Conservation (phyloP, 2,329 filamentous ascomycete species). For the Colletotrichum horii region DNA sequence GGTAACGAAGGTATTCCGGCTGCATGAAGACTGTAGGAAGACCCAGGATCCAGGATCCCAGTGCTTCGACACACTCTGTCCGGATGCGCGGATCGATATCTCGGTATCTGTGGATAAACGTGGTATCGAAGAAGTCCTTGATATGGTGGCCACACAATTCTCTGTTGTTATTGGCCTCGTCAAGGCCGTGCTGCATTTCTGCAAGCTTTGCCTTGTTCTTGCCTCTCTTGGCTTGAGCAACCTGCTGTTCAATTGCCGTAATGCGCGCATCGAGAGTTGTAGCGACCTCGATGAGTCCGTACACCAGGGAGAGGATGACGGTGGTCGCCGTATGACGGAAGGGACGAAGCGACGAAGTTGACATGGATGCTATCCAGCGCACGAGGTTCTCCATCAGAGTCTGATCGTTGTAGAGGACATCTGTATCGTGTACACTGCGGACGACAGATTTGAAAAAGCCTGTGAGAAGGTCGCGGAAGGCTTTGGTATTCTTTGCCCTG, state of each 20-base stretch:
- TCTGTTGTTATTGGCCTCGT: conserved; percentile 72
- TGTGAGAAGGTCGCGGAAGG: conserved; percentile 79
- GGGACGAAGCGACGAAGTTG: conserved; percentile 83
- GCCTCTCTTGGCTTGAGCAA: conserved; percentile 74
- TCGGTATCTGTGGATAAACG: conserved; percentile 95
- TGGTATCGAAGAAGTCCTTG: conserved; percentile 86
- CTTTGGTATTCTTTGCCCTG: conserved; percentile 74
- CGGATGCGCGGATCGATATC: conserved; percentile 91
- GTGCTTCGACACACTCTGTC: conserved; percentile 83
- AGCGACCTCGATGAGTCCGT: conserved; percentile 76
- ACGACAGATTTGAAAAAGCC: conserved; percentile 82
- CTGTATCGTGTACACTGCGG: conserved; percentile 80
- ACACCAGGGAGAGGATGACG: conserved; percentile 80
- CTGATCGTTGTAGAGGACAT: conserved; percentile 77
- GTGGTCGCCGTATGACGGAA: conserved; percentile 95
- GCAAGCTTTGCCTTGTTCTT: conserved; percentile 81
- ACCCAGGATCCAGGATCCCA: conserved; percentile 87
- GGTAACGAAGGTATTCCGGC: conserved; percentile 86
- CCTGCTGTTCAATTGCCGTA: conserved; percentile 78
- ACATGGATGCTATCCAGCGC: conserved; percentile 90
- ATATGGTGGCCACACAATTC: conserved; percentile 75
- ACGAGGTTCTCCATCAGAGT: conserved; percentile 87
- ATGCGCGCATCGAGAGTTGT: conserved; percentile 73
- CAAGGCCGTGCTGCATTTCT: conserved; percentile 74
- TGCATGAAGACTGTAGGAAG: conserved; percentile 91